A percentile compares a stretch with the other conserved stretches of the same genome.
Conservation (phyloP, 83 land plant genomes). For the Picea abies region DNA sequence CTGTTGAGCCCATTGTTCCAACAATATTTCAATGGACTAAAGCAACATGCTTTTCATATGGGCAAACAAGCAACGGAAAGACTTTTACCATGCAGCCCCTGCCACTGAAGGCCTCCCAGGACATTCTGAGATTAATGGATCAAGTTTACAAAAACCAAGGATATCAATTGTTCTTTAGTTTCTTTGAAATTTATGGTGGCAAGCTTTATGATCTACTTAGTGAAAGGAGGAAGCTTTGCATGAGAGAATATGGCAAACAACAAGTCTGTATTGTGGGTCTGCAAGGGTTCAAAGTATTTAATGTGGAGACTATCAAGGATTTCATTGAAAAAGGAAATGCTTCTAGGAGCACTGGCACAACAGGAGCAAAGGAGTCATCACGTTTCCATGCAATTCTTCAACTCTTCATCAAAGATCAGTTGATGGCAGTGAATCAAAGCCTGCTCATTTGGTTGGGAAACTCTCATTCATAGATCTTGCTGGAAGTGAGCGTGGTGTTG, state of each 20-base stretch:
- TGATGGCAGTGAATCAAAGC: slow-evolving; percentile 62
- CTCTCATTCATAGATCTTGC: slow-evolving; percentile 98
- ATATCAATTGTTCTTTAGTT: too few relatives aligned
- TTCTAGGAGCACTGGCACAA: slow-evolving; percentile 96
- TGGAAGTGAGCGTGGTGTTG: slow-evolving; percentile 99
- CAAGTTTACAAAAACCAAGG: too few relatives aligned
- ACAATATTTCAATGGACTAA: too few relatives aligned
- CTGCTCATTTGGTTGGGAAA: slow-evolving; percentile 79
- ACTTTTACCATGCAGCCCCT: too few relatives aligned
- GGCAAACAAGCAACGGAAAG: too few relatives aligned
- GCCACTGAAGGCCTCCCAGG: too few relatives aligned
- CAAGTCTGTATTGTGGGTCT: slow-evolving; percentile 99
- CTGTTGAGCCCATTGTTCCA: too few relatives aligned
- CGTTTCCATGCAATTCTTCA: slow-evolving; percentile 99
- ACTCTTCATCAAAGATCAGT: slow-evolving; percentile 74
- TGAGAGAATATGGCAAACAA: slow-evolving; percentile 97
- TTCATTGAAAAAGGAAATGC: slow-evolving; percentile 91
- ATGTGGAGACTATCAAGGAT: slow-evolving; percentile 82
- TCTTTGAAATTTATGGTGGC: too few relatives aligned
- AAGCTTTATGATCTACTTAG: slow-evolving; percentile 96
- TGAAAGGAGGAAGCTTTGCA: slow-evolving; percentile 84
- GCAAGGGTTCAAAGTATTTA: slow-evolving; percentile 86
- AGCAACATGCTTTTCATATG: too few relatives aligned
- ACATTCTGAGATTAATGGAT: too few relatives aligned
- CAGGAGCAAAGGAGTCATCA: slow-evolving; percentile 98